Base-by-base conservation (phyloP, 345 rosid genomes). In the Salix suchowensis region DNA sequence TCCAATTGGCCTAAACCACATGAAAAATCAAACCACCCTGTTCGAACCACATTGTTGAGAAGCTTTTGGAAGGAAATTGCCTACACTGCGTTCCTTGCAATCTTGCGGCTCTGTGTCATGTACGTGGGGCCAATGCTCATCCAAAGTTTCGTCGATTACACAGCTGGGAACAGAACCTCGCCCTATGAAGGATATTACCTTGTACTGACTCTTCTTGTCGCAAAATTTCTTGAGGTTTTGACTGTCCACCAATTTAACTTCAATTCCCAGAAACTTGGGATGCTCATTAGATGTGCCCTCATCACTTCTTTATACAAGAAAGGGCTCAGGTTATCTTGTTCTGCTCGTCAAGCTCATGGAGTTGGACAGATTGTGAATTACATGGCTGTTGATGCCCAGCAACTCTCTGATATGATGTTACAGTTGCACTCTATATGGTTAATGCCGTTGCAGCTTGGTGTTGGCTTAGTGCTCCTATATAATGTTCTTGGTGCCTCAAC, bases 311-410 rank as follows among this genome's bases (percentile, higher is more conserved):
- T 93, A 46, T 95, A 93, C 89, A 87, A 72, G 80, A 95, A 95
- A 79, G 97, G 98, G 4, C 67, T 93, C 69, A 84, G 88, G 74
- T 79, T 95, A 46, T 83, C 97, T 0, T 89, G 96, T 79, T 95
- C 97, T 16, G 94, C 97, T 42, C 90, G 97, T 28, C 97, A 95
- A 75, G 88, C 87, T 74, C 98, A 95, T 66, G 98, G 98, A 12
- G 96, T 95, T 1, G 97, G 98, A 21, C 98, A 93, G 81, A 95
- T 93, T 64, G 98, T 95, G 77, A 95, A 95, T 75, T 95, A 95
- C 86, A 95, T 95, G 98, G 94, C 98, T 36, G 97, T 95, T 6
- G 98, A 95, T 73, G 97, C 97, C 2, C 98, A 95, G 24, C 98
- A 95, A 81, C 94, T 95, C 69, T 93, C 97, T 21, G 98, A 95